These are phyloP conservation scores for Plantago ovata DNA, from an alignment of 257 asterid genomes.

Conservation along the genomic window DNA sequence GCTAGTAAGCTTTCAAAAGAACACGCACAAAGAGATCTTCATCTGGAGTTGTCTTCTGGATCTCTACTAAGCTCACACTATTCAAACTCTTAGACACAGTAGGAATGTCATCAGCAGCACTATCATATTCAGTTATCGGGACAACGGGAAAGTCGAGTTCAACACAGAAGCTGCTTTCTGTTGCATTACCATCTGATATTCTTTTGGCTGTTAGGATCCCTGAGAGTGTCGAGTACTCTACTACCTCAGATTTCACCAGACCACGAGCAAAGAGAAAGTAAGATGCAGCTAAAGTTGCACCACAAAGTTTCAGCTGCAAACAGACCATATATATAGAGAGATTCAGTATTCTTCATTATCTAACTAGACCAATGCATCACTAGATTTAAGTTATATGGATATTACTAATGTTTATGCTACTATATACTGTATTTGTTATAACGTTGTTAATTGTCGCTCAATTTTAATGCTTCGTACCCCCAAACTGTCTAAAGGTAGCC, in stretches of 20 bases:
- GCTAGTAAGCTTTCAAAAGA: not conserved
- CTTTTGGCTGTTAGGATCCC: slow-evolving; percentile 73
- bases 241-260: slow-evolving; percentile 43
- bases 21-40: slow-evolving; percentile 63
- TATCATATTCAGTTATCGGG: slow-evolving; percentile 31
- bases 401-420: no score
- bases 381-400: no score
- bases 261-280: slow-evolving; percentile 55
- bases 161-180: slow-evolving; percentile 39
- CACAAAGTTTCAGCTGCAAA: slow-evolving; percentile 73
- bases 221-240: slow-evolving; percentile 67
- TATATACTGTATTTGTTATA: no score
- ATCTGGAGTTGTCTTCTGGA: slow-evolving; percentile 35
- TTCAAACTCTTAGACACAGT: slow-evolving; percentile 54
- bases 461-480: no score
- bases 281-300: slow-evolving; percentile 90
- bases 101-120: slow-evolving; percentile 29
- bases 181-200: slow-evolving; percentile 28
- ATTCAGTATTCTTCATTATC: not conserved
- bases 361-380: not conserved
- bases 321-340: not conserved
- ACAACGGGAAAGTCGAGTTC: slow-evolving; percentile 76
- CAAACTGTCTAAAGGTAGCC: no score
- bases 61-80: slow-evolving; percentile 55
- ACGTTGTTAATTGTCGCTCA: no score